These are phyloP conservation scores for Harringtonia lauricola DNA, from an alignment of 2,329 filamentous ascomycete species.

Conservation along the genomic window DNA sequence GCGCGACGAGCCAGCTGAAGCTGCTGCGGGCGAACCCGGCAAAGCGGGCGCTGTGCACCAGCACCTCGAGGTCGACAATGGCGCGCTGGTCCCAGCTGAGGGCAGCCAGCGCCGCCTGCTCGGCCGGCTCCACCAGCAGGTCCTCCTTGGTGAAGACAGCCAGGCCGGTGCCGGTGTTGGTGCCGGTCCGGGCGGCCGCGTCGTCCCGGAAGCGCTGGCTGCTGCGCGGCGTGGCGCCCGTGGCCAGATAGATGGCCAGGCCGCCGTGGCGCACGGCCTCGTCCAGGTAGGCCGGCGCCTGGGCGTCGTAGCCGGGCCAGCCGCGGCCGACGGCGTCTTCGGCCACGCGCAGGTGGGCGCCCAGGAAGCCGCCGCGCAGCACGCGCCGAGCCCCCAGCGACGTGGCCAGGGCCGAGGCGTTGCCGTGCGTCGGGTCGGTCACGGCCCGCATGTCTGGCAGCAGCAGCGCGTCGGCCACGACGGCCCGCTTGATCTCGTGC, in stretches of 20 bases:
- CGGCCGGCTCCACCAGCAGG: conserved; percentile 17
- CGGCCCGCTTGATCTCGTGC: conserved; percentile 13
- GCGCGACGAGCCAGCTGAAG: conserved; percentile 8
- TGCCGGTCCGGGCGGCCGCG: conserved; percentile 13
- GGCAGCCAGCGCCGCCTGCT: conserved; percentile 16
- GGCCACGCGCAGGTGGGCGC: conserved; percentile 24
- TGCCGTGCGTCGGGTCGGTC: background rate
- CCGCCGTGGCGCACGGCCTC: conserved; percentile 19
- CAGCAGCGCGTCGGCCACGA: conserved; percentile 14
- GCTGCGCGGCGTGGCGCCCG: conserved; percentile 20
- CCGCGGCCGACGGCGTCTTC: conserved; percentile 19
- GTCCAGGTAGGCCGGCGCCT: conserved; percentile 23
- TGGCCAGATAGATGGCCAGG: conserved; percentile 24
- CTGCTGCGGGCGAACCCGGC: conserved; percentile 10
- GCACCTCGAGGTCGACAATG: conserved; percentile 9
- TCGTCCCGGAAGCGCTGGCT: conserved; percentile 17
- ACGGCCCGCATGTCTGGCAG: background rate
- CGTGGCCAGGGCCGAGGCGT: background rate
- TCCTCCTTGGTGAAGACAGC: conserved; percentile 23
- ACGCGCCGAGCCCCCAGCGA: conserved; percentile 11
- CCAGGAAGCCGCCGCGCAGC: conserved; percentile 20
- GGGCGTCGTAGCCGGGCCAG: conserved; percentile 23
- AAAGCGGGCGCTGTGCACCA: conserved; percentile 7
- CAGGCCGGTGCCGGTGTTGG: no score
- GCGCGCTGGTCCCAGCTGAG: conserved; percentile 18